Base-by-base conservation (phyloP, 2,329 filamentous ascomycete species). In the Chaetothyriales sp. region DNA sequence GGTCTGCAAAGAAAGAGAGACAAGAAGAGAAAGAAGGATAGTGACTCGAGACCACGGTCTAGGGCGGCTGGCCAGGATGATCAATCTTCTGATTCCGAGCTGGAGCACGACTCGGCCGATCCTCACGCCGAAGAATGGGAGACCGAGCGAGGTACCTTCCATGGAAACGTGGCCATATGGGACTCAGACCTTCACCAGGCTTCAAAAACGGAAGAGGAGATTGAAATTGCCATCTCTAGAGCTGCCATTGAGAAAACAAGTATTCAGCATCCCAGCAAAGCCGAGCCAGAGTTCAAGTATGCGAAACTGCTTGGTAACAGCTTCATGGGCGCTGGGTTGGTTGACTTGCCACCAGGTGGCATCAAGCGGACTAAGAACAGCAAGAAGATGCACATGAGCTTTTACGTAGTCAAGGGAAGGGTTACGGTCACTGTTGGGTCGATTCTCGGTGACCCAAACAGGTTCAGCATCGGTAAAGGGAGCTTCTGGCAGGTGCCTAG, bases 371-470 rank as follows among this genome's bases (percentile, higher is more conserved):
- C 83, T 47, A 96, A 96, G 74, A 96, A 95, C 67, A 84, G 85
- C 36, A 78, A 90, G 55, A 89, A 85, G 70, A 96, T 95, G 86
- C 88, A 95, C 64, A 92, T 98, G 83, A 82, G 85, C 1, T 96
- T 96, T 66, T 95, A 94, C 60, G 84, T 98, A 26, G 83, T 87
- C 59, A 77, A 78, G 44, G 92, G 92, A 19, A 81, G 84, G 57
- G 87, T 95, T 18, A 74, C 80, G 57, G 89, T 95, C 18, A 84
- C 80, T 25, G 78, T 94, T 46, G 61, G 60, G 80, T 84, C 57
- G 78, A 84, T 70, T 10, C 66, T 65, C 5, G 67, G 66, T 4
- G 65, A 70, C 5, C 51, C 54, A 57, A 83, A 77, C 20, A 72
- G 75, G 55, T 96, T 98, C 64, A 80, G 83, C 51, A 88, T 95